These are phyloP conservation scores for Helotiales sp. DNA, from an alignment of 2,329 filamentous ascomycete species.

Conservation along the genomic window DNA sequence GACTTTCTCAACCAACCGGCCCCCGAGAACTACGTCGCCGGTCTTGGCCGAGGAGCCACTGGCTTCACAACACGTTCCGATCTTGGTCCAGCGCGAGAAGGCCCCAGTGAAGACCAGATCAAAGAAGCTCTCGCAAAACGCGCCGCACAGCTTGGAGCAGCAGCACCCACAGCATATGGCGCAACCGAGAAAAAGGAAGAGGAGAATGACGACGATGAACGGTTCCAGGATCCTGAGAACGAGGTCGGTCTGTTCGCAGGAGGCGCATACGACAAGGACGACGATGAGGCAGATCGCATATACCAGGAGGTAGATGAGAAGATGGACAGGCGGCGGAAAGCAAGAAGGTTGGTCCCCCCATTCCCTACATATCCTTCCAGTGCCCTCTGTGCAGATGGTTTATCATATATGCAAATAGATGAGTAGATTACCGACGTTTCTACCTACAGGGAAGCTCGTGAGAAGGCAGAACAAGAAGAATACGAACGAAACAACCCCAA, in stretches of 20 bases:
- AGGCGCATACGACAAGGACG: slow-evolving; percentile 94
- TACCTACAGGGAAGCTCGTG: slow-evolving; percentile 86
- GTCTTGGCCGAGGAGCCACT: slow-evolving; percentile 95
- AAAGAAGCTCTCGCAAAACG: slow-evolving; percentile 96
- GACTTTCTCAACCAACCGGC: slow-evolving; percentile 90
- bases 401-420: slow-evolving; percentile 68
- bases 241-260: slow-evolving; percentile 95
- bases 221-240: slow-evolving; percentile 96
- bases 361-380: slow-evolving; percentile 33
- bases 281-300: slow-evolving; percentile 96
- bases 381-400: slow-evolving; percentile 60
- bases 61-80: slow-evolving; percentile 98
- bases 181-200: slow-evolving; percentile 58
- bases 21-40: slow-evolving; percentile 89
- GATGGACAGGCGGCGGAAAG: slow-evolving; percentile 89
- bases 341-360: slow-evolving; percentile 74
- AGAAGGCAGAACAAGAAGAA: slow-evolving; percentile 87
- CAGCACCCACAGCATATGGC: slow-evolving; percentile 76
- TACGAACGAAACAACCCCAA: slow-evolving; percentile 98
- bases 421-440: slow-evolving; percentile 79
- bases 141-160: slow-evolving; percentile 77
- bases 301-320: slow-evolving; percentile 96
- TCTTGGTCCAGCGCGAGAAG: slow-evolving; percentile 91
- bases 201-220: slow-evolving; percentile 71
- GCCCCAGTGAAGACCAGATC: slow-evolving; percentile 96